Evolutionary conservation across 2,329 filamentous ascomycete species (phyloP).

Genomic region (Chrysoporthe austroafricana): DNA sequence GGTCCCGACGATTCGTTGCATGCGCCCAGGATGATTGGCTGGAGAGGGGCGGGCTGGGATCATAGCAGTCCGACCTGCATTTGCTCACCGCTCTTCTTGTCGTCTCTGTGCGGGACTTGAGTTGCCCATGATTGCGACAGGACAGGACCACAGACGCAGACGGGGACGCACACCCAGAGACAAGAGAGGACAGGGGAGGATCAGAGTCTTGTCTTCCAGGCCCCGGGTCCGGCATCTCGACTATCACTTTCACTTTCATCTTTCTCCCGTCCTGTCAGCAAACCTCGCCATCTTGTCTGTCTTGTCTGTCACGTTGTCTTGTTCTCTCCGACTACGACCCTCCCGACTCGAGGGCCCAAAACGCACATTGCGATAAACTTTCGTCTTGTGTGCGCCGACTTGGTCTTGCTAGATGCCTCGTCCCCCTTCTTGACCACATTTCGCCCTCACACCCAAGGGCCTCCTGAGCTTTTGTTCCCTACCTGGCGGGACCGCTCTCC

Average conservation of each 20-base stretch:
- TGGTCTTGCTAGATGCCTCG: slow-evolving; percentile 14
- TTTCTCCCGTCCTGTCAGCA: slow-evolving; percentile 16
- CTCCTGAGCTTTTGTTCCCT: slow-evolving; percentile 24
- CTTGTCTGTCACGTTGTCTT: slow-evolving; percentile 32
- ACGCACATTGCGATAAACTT: slow-evolving; percentile 22
- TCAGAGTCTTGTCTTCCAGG: slow-evolving; percentile 9
- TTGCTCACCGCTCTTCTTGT: slow-evolving; percentile 35
- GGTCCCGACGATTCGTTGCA: slow-evolving; percentile 19
- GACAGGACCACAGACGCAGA: slow-evolving; percentile 11
- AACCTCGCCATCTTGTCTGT: slow-evolving; percentile 33
- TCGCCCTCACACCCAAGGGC: slow-evolving; percentile 14
- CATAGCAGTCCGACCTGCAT: slow-evolving; percentile 21
- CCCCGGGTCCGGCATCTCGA: slow-evolving; percentile 23
- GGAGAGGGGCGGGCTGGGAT: slow-evolving; percentile 35
- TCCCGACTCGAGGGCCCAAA: slow-evolving; percentile 20
- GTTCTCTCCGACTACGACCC: slow-evolving; percentile 39
- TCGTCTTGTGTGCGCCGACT: slow-evolving; percentile 11
- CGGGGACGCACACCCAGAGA: slow-evolving; percentile 17
- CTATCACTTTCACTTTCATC: slow-evolving; percentile 22
- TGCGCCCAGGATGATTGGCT: slow-evolving; percentile 34
- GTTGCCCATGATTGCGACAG: slow-evolving; percentile 20
- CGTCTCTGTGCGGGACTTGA: slow-evolving; percentile 25
- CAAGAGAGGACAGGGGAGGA: slow-evolving; percentile 17
- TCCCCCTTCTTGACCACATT: neutral
- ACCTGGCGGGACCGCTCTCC: slow-evolving; percentile 22